These are phyloP conservation scores for Serendipita indica DNA, from an alignment of 768 basidiomycete species.

Conservation along the genomic window DNA sequence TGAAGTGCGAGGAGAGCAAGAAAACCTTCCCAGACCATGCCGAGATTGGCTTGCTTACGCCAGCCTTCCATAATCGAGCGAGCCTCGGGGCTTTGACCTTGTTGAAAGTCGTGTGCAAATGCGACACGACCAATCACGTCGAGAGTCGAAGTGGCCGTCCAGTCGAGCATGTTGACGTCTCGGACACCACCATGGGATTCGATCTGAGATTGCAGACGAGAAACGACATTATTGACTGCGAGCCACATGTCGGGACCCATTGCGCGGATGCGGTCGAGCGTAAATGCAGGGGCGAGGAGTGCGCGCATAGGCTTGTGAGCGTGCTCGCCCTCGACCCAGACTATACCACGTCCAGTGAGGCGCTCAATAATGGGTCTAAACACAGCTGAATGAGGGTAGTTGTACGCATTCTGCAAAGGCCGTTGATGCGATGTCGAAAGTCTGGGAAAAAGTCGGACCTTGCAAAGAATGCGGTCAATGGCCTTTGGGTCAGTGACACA, in stretches of 20 bases:
- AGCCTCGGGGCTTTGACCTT: conserved; percentile 22
- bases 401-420: conserved; percentile 25
- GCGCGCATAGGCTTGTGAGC: conserved; percentile 6
- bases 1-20: conserved; percentile 17
- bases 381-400: conserved; percentile 19
- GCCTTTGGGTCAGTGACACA: not conserved
- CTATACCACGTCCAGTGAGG: not conserved
- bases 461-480: not conserved
- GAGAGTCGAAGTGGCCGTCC: conserved; percentile 14
- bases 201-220: not conserved
- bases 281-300: conserved; percentile 4
- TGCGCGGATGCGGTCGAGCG: conserved; percentile 1
- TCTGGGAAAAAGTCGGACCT: conserved; percentile 15
- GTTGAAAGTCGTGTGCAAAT: conserved; percentile 30
- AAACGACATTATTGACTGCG: conserved; percentile 1
- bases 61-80: conserved; percentile 20
- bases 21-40: conserved; percentile 15
- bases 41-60: conserved; percentile 17
- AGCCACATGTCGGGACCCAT: conserved; percentile 10
- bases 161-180: conserved; percentile 15
- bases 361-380: not conserved
- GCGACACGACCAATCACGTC: conserved; percentile 24
- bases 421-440: conserved; percentile 16
- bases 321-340: conserved; percentile 8
- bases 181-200: conserved; percentile 1